These are phyloP conservation scores for Raffaelea albimanens DNA, from an alignment of 2,329 filamentous ascomycete genomes.

Conservation along the genomic window DNA sequence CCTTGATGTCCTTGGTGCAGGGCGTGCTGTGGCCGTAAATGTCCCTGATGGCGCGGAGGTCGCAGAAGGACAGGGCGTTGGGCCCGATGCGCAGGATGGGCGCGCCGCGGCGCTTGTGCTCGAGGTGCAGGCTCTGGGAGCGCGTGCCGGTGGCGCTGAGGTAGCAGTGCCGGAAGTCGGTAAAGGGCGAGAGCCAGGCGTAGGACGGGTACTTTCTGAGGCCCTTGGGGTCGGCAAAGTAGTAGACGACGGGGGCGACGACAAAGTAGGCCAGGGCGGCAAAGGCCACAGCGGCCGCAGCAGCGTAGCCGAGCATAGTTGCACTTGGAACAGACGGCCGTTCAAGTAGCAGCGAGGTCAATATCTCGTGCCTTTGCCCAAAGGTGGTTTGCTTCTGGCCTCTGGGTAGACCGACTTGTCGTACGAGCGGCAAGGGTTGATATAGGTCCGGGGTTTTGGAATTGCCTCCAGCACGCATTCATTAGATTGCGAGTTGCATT, in stretches of 20 bases:
- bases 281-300: background rate
- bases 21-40: background rate
- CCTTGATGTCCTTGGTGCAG: background rate
- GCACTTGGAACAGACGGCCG: too few relatives aligned
- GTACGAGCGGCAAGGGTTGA: background rate
- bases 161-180: background rate
- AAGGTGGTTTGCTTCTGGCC: background rate
- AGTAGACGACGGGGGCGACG: too few relatives aligned
- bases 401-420: background rate
- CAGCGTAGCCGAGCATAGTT: background rate
- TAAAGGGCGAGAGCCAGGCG: too few relatives aligned
- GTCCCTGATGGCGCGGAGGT: background rate
- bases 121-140: background rate
- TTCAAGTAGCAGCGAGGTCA: background rate
- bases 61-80: background rate
- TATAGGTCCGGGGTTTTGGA: background rate
- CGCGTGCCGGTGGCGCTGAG: background rate
- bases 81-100: background rate
- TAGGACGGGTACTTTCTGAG: too few relatives aligned
- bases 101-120: background rate
- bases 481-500: too few relatives aligned
- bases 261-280: background rate
- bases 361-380: background rate
- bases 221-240: too few relatives aligned
- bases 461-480: too few relatives aligned